Evolutionary conservation across 805 yeast genomes (phyloP), one percentile per base, ranked within the genome.

Genomic region (Schizosaccharomyces lindneri): DNA sequence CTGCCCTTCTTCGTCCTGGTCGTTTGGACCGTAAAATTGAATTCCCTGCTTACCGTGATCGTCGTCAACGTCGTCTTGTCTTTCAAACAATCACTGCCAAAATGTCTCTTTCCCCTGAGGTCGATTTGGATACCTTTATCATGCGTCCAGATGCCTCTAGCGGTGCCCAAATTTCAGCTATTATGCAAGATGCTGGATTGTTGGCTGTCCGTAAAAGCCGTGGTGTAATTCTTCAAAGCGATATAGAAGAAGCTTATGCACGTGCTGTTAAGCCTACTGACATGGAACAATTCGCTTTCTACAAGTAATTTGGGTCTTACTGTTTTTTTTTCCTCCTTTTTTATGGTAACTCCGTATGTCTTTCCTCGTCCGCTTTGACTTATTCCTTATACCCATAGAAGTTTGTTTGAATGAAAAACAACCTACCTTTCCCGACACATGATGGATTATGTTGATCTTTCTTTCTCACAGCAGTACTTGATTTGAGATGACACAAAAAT

Each of bases 111-210:
- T 95, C 98, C 3, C 99, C 99, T 31, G 99, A 93, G 74, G 95
- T 82, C 61, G 99, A 93, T 72, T 79, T 93, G 68, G 98, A 94
- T 74, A 84, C 96, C 27, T 79, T 93, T 67, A 90, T 93, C 67
- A 81, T 88, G 68, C 84, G 99, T 73, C 93, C 93, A 70, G 98
- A 93, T 71, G 95, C 98, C 51, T 76, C 94, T 63, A 87, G 96
- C 46, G 99, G 99, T 70, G 98, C 78, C 13, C 80, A 90, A 63
- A 93, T 93, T 70, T 97, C 99, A 17, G 98, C 98, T 19, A 90
- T 93, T 67, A 93, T 93, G 98, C 99, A 93, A 79, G 99, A 94
- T 75, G 99, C 99, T 36, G 99, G 99, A 66, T 79, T 93, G 67
- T 82, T 98, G 67, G 99, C 99, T 1, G 97, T 93, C 59, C 85